Evolutionary conservation across 2,329 filamentous ascomycete species (phyloP).

Genomic region (Sarocladium brachiariae): DNA sequence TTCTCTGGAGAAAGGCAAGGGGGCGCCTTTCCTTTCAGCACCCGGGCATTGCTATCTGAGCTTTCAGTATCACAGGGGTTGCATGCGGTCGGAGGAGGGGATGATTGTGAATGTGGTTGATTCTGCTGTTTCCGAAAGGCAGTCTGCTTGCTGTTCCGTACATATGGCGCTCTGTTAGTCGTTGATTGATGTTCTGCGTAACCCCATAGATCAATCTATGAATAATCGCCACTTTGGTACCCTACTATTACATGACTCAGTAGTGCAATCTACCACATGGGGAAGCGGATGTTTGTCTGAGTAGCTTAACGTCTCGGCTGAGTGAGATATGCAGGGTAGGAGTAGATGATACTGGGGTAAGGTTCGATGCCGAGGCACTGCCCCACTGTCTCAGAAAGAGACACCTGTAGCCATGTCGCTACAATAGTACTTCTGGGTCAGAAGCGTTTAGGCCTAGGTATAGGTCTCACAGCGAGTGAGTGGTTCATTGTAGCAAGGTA

Average conservation of each 20-base stretch:
- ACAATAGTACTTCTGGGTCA: no score
- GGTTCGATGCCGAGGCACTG: not conserved
- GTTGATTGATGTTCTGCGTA: not conserved
- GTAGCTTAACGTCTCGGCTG: no score
- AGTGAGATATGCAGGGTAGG: no score
- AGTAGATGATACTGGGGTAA: no score
- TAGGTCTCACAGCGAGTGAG: no score
- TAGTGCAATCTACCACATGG: no score
- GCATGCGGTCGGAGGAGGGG: no score
- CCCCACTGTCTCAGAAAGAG: not conserved
- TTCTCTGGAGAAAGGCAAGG: not conserved
- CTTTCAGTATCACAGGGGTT: not conserved
- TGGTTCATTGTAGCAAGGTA: no score
- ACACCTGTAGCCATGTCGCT: no score
- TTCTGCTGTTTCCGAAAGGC: not conserved
- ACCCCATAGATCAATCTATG: slow-evolving; percentile 8
- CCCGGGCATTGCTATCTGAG: not conserved
- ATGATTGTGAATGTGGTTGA: not conserved
- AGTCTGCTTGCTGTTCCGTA: slow-evolving; percentile 4
- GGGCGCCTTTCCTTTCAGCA: not conserved
- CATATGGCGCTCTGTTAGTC: slow-evolving; percentile 8
- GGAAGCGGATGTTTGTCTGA: no score
- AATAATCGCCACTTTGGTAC: not conserved
- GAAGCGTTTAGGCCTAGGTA: no score
- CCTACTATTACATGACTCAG: no score